Evolutionary conservation across 345 rosid species (phyloP).

Genomic region (Eucalyptus paniculata): DNA sequence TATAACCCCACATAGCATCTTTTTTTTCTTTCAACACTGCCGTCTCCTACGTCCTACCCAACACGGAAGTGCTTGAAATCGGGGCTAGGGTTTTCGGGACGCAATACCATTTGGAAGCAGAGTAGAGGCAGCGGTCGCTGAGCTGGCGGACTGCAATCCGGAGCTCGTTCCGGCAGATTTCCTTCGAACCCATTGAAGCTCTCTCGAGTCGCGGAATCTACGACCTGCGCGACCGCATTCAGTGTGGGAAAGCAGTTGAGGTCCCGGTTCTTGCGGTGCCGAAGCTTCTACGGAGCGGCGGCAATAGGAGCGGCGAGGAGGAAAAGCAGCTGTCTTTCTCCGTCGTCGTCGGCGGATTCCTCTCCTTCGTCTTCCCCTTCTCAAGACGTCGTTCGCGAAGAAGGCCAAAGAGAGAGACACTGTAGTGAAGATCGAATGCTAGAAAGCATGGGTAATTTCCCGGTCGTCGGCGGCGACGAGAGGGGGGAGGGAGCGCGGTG

Average conservation of each 20-base stretch:
- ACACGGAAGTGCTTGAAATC: background rate
- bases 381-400: background rate
- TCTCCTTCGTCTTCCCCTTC: background rate
- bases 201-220: background rate
- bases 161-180: slow-evolving; percentile 67
- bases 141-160: slow-evolving; percentile 77
- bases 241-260: background rate
- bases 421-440: background rate
- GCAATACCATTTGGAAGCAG: too few species aligned
- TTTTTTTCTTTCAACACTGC: background rate
- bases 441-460: background rate
- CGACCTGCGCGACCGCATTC: background rate
- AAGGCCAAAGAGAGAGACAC: background rate
- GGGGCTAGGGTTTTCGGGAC: background rate
- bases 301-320: background rate
- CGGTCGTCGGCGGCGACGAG: background rate
- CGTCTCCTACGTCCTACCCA: background rate
- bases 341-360: too few species aligned
- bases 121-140: background rate
- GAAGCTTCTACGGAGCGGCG: background rate
- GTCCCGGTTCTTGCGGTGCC: background rate
- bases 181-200: slow-evolving; percentile 66
- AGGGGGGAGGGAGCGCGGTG: too few species aligned
- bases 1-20: background rate
- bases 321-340: too few species aligned